Base-by-base conservation (phyloP, 2,329 filamentous ascomycete genomes). In the Cladophialophora immunda region DNA sequence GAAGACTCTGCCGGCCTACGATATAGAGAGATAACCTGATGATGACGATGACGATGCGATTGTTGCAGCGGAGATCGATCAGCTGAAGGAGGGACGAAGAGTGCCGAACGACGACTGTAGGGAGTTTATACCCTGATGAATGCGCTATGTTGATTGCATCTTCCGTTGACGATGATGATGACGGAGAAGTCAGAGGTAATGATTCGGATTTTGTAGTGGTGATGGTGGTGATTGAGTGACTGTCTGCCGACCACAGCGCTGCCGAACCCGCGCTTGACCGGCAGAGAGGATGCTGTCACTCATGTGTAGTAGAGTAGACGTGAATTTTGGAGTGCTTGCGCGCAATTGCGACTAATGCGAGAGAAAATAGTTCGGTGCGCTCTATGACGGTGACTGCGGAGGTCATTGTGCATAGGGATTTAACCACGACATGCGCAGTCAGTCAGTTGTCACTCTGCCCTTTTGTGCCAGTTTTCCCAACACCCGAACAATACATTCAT, bases 101-200 rank as follows among this genome's bases (percentile, higher is more conserved):
- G 8, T 19, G 32, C 30, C 25, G 29, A 1, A 15, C 11, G 19
- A 32, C 27, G 11, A 55, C n/a, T 4, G 6, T 19, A 9, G 7
- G 38, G 38, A 38, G 36, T 62, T 59, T 58, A 62, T 56, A 52
- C 19, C 34, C 38, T 19, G n/a, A 22, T 45, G 62, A 54, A 29
- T 41, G 22, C 15, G 29, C 4, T 30, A 50, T 29, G 27, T 32
- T 52, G 55, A 58, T 64, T 64, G 62, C 45, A 64, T 29, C 22
- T 47, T 19, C 36, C 50, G 53, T 22, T 19, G 53, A 34, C 17
- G 19, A 11, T 45, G 50, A 55, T 45, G 50, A 55, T 36, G 15
- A 34, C 17, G 30, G 30, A 22, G 15, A 56, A 56, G 30, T 15
- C 19, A 25, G 13, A 34, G 6, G 19, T 17, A 30, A 30, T 54